phyloP scores from a whole-genome alignment of 768 basidiomycete genomes.

The Lactifluus pinguis region DNA sequence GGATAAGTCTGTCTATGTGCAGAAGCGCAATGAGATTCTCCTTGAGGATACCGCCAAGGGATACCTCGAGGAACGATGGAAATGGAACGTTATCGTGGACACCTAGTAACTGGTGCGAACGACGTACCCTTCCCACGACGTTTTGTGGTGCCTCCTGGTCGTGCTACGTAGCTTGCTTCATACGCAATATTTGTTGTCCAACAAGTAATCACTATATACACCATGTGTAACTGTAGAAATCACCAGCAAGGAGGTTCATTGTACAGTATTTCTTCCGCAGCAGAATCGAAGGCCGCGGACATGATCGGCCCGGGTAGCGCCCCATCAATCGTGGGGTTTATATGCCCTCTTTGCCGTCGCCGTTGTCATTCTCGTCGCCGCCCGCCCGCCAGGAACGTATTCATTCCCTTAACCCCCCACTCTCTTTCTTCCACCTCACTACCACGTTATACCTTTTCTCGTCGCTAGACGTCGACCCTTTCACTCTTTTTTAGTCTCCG shows the following conservation, averaged over 20 bases:
- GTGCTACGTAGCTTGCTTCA: background rate
- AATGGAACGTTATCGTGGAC: constrained; percentile 64
- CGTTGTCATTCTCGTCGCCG: background rate
- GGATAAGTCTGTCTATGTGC: constrained; percentile 96
- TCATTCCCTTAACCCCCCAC: background rate
- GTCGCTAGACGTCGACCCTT: constrained; percentile 16
- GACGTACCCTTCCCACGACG: background rate
- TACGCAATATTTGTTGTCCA: constrained; percentile 2
- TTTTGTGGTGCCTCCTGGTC: background rate
- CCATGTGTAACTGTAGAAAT: constrained; percentile 15
- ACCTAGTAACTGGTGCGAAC: constrained; percentile 37
- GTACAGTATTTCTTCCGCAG: background rate
- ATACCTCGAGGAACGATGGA: constrained; percentile 79
- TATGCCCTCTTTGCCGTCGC: background rate
- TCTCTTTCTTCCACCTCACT: background rate
- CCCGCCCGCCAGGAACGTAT: background rate
- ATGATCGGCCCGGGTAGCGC: background rate
- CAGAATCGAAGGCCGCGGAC: background rate
- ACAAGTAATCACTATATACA: background rate
- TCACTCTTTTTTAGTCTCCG: constrained; percentile 19
- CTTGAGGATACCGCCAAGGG: constrained; percentile 91
- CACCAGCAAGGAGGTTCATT: background rate
- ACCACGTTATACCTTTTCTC: background rate
- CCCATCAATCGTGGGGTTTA: no score
- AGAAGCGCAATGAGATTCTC: constrained; percentile 92